Percentiles rank a stretch among this genome's conserved stretches.
These are phyloP conservation scores for Medicago arabica DNA, from an alignment of 306 rosid species.

Conservation along the genomic window DNA sequence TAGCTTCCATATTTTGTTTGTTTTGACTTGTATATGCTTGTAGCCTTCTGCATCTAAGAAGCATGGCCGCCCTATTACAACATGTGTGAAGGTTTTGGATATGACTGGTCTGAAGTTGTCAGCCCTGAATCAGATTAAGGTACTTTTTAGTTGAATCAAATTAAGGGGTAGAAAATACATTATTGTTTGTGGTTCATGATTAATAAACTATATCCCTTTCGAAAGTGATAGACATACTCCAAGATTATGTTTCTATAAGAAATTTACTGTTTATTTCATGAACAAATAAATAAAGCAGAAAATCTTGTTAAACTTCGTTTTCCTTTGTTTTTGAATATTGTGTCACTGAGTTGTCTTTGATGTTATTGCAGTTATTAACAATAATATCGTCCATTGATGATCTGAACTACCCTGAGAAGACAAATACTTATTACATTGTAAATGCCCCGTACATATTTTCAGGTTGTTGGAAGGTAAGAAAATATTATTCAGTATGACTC, in stretches of 20 bases:
- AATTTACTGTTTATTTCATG: slow-evolving; percentile 1
- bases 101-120: slow-evolving; percentile 96
- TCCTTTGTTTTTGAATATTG: not conserved
- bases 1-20: slow-evolving; percentile 25
- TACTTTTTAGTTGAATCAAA: slow-evolving; percentile 35
- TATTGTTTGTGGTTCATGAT: not conserved
- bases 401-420: slow-evolving; percentile 94
- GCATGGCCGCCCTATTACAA: slow-evolving; percentile 74
- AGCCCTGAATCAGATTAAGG: slow-evolving; percentile 92
- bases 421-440: slow-evolving; percentile 87
- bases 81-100: slow-evolving; percentile 89
- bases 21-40: slow-evolving; percentile 46
- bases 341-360: slow-evolving; percentile 34
- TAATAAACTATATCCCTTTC: not conserved
- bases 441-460: slow-evolving; percentile 90
- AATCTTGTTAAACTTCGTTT: not conserved
- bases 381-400: slow-evolving; percentile 89
- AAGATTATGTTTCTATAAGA: not conserved
- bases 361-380: slow-evolving; percentile 71
- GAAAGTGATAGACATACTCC: slow-evolving; percentile 13
- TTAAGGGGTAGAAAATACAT: not conserved
- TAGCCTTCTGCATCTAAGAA: slow-evolving; percentile 92
- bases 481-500: slow-evolving; percentile 35
- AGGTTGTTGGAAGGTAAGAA: slow-evolving; percentile 92
- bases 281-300: slow-evolving; percentile 1